Base-by-base conservation (phyloP, 805 yeast species). In the Lipomyces starkeyi region DNA sequence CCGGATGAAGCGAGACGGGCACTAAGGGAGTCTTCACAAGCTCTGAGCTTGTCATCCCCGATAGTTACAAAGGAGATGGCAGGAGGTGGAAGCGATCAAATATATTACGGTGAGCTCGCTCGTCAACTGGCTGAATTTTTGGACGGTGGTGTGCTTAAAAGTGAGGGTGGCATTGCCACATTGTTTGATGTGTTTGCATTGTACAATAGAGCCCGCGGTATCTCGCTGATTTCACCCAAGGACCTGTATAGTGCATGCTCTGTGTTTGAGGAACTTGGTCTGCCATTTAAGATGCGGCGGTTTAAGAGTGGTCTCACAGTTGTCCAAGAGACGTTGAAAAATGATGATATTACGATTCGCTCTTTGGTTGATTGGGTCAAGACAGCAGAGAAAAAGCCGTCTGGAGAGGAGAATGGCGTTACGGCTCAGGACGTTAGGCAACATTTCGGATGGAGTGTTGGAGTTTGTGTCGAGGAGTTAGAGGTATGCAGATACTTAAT, bases 101-200 rank as follows among this genome's bases (percentile, higher is more conserved):
- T 54, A 8, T 81, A 80, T 69, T 79, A 77, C 63, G 75, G 77
- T 67, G 97, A 92, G 74, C 79, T 92, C 20, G 86, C 97, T 0
- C 83, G 97, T 63, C 93, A 91, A 74, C 76, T 94, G 2, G 88
- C 91, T 54, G 97, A 91, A 73, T 93, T 87, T 76, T 80, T 91
- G 9, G 78, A 81, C 9, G 77, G 78, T 69, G 72, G 86, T 61
- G 69, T 87, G 29, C 72, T 88, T 65, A 82, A 80, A 54, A 80
- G 80, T 47, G 83, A 83, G 59, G 88, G 88, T 58, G 91, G 90
- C 1, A 80, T 87, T 22, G 80, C 90, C 14, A 83, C 91, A 0
- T 72, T 89, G 43, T 83, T 85, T 61, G 94, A 90, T 73, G 74
- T 90, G 22, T 90, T 83, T 76, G 86, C 88, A 0, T 71, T 86